Base-by-base conservation (phyloP, 2,329 filamentous ascomycete genomes). In the Cladosporium austrohemisphaericum region DNA sequence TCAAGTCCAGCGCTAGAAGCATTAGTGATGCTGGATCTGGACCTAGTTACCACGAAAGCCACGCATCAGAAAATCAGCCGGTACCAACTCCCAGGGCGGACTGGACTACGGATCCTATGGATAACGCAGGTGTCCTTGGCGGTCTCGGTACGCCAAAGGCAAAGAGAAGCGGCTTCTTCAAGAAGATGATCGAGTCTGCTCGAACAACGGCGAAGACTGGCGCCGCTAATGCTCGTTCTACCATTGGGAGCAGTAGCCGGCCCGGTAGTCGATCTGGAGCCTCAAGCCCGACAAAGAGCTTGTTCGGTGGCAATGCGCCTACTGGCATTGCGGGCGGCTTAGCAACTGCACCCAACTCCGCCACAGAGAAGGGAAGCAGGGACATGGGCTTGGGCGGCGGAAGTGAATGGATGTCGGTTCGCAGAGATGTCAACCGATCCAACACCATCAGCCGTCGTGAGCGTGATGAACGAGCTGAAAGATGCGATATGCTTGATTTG, bases 391-490 rank as follows among this genome's bases (percentile, higher is more conserved):
- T 86, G 5, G 78, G 71, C 59, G 73, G 68, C 50, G 73, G 76
- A 1, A 78, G 87, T 11, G 92, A 97, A 65, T 98, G 93, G 91
- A 90, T 98, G n/a, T 91, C 97, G 66, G 90, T 97, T 18, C 85
- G 93, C 28, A 83, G 93, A 37, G 94, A 98, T 68, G 86, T 98
- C 38, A 97, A 98, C 67, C 81, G 93, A 28, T 95, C 92, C 3
- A 97, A 95, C 63, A 93, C 92, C 0, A 76, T 96, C 29, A 95
- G 91, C 68, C 85, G 84, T 53, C 93, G 92, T 56, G 93, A 98
- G 71, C 80, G 85, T 16, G 77, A 83, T 31, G 93, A 98, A 65
- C 78, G 92, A 47, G 84, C 81, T 35, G 92, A 98, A 60, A 81
- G 92, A 47, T 96, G 91, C 63, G 86, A 95, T 62, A 93, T 97